These are phyloP conservation scores for Zizania latifolia DNA, from an alignment of 176 grass and related monocot genomes.

Conservation along the genomic window DNA sequence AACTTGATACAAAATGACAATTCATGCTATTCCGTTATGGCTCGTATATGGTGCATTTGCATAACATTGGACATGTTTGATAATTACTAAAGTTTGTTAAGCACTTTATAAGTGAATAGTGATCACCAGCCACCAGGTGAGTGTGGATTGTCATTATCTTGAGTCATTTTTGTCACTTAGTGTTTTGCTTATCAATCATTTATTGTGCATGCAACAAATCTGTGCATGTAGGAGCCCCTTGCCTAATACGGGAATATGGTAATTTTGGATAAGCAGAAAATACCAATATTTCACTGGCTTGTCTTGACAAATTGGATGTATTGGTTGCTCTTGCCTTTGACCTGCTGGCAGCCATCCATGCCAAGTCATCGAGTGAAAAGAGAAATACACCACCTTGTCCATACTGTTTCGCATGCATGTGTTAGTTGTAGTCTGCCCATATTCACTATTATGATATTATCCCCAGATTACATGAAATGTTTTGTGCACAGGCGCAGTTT, in stretches of 20 bases:
- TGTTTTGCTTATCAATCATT: neutral
- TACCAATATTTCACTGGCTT: neutral
- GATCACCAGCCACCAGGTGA: neutral
- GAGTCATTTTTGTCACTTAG: conserved; percentile 16
- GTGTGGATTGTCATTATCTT: neutral
- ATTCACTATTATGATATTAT: neutral
- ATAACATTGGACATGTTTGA: neutral
- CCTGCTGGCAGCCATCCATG: neutral
- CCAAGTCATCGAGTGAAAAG: neutral
- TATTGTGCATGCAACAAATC: neutral
- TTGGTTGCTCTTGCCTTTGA: neutral
- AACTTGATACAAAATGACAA: neutral
- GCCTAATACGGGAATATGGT: neutral
- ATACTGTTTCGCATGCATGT: neutral
- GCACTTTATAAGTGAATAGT: neutral
- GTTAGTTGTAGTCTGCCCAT: neutral
- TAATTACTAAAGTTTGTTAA: neutral
- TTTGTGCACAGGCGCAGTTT: neutral
- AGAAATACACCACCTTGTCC: neutral
- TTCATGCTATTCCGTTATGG: neutral
- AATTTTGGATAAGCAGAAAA: neutral
- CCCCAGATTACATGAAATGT: neutral
- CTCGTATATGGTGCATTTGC: neutral
- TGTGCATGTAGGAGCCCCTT: neutral
- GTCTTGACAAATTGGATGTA: neutral